phyloP scores from a whole-genome alignment of 768 basidiomycete genomes.

The Rhizopogon vesiculosus region DNA sequence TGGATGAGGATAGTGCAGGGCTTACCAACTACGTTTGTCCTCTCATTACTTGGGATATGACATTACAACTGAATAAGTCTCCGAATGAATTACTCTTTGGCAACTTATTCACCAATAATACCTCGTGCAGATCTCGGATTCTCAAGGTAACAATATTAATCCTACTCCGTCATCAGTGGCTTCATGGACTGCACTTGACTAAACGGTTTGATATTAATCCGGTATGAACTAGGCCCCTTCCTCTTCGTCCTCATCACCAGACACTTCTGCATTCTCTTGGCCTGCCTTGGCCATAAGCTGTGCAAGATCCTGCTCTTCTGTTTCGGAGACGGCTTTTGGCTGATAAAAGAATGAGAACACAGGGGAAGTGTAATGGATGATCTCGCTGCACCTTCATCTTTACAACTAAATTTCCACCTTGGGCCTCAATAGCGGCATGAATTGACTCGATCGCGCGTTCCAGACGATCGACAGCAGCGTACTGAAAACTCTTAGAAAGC shows the following conservation, averaged over 20 bases:
- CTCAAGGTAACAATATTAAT: too few relatives aligned
- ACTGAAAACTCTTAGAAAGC: slow-evolving; percentile 33
- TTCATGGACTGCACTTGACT: background rate
- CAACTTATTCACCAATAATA: too few relatives aligned
- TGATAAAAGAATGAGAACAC: slow-evolving; percentile 24
- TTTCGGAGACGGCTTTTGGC: slow-evolving; percentile 98
- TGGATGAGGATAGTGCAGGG: too few relatives aligned
- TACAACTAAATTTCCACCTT: slow-evolving; percentile 82
- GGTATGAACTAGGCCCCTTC: slow-evolving; percentile 29
- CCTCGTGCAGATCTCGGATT: too few relatives aligned
- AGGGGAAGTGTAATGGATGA: background rate
- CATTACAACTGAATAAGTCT: too few relatives aligned
- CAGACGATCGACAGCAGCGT: slow-evolving; percentile 85
- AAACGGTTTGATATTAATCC: background rate
- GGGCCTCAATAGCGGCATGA: slow-evolving; percentile 74
- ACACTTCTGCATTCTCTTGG: slow-evolving; percentile 92
- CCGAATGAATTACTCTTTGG: too few relatives aligned
- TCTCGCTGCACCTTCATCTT: slow-evolving; percentile 82
- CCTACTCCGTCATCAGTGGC: too few relatives aligned
- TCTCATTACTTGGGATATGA: too few relatives aligned
- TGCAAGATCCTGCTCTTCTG: slow-evolving; percentile 95
- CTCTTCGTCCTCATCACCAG: slow-evolving; percentile 89
- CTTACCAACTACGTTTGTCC: too few relatives aligned
- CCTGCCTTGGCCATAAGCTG: slow-evolving; percentile 95
- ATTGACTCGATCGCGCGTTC: slow-evolving; percentile 94